These are phyloP conservation scores for Echites panduratus DNA, from an alignment of 257 asterid species.

Conservation along the genomic window DNA sequence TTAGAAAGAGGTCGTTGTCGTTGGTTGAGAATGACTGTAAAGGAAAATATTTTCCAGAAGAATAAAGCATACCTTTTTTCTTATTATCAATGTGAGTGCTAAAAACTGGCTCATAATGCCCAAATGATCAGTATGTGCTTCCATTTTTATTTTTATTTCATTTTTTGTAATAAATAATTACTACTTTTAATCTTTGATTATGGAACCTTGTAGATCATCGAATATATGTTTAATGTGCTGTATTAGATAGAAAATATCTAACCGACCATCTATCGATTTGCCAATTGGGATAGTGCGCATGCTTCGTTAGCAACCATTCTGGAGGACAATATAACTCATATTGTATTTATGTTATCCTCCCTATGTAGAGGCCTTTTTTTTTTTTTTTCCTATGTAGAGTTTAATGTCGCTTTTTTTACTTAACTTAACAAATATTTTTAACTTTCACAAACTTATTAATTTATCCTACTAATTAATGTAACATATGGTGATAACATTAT, in stretches of 20 bases:
- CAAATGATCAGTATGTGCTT: neutral
- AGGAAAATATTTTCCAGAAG: neutral
- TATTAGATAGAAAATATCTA: slow-evolving; percentile 1
- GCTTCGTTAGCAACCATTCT: neutral
- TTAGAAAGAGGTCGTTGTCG: slow-evolving; percentile 6
- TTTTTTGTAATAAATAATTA: no score
- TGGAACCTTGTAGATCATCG: neutral
- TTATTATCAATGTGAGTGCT: neutral
- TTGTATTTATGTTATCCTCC: no score
- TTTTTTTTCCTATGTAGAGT: no score
- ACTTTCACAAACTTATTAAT: no score
- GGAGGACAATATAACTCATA: neutral
- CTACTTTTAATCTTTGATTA: neutral
- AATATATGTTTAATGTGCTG: neutral
- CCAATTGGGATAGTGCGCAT: neutral
- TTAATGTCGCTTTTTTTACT: no score
- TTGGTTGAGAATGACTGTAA: slow-evolving; percentile 16
- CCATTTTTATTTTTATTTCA: no score
- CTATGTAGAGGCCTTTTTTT: no score
- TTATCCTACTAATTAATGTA: no score
- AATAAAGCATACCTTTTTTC: neutral
- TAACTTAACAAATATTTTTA: no score
- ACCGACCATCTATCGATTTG: neutral
- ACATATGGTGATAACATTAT: no score
- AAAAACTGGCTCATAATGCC: slow-evolving; percentile 2